These are phyloP conservation scores for Pythium folliculosum DNA, from an alignment of 352 stramenopile genomes.

Conservation along the genomic window DNA sequence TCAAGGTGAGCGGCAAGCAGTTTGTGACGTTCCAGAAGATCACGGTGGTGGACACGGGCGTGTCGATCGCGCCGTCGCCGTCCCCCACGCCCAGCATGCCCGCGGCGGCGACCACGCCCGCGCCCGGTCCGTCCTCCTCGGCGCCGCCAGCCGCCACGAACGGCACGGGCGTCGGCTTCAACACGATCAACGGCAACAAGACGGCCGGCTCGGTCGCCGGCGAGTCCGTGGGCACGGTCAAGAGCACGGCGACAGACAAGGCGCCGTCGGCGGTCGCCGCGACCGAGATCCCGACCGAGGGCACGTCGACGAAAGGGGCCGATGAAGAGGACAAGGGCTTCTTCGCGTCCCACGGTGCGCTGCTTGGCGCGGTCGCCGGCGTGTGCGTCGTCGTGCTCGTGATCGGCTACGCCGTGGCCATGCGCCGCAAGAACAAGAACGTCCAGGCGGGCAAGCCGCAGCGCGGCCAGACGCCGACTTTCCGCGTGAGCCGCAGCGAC, in stretches of 20 bases:
- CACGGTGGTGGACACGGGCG: conserved; percentile 51
- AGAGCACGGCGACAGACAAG: background rate
- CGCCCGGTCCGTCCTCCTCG: conserved; percentile 16
- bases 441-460: conserved; percentile 4
- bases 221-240: conserved; percentile 15
- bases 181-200: conserved; percentile 1
- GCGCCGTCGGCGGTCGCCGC: background rate
- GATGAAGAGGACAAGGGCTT: conserved; percentile 53
- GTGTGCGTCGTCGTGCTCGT: conserved; percentile 22
- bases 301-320: conserved; percentile 31
- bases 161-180: background rate
- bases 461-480: conserved; percentile 15
- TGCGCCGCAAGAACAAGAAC: conserved; percentile 27
- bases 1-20: conserved; percentile 55
- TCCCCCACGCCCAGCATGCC: conserved; percentile 10
- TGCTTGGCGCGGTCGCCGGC: conserved; percentile 19
- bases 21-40: conserved; percentile 74
- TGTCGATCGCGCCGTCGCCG: conserved; percentile 35
- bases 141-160: background rate
- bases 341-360: conserved; percentile 19
- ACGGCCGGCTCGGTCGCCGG: background rate
- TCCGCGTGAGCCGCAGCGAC: conserved; percentile 18
- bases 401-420: conserved; percentile 25
- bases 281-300: conserved; percentile 1
- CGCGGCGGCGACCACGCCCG: conserved; percentile 19